A percentile compares a stretch with the other conserved stretches of the same genome.
phyloP scores from a whole-genome alignment of 805 yeast genomes.

The Millerago galiae region DNA sequence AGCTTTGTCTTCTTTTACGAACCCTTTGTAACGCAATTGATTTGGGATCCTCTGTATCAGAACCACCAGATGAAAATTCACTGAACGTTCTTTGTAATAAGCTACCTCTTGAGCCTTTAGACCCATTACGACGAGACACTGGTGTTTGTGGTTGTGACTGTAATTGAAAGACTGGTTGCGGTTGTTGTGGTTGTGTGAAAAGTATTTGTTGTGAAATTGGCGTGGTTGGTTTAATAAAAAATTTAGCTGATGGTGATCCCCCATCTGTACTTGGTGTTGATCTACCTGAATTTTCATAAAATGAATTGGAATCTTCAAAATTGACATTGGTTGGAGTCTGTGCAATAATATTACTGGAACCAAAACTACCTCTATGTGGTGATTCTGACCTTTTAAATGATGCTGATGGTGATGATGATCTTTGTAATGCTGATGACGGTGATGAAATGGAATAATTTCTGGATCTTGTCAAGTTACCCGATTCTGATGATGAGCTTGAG shows the following conservation, averaged over 20 bases:
- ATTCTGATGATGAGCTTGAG: conserved; percentile 32
- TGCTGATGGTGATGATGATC: conserved; percentile 40
- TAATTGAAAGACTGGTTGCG: conserved; percentile 1
- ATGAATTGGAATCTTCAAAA: conserved; percentile 24
- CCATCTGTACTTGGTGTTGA: conserved; percentile 29
- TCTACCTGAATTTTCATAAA: conserved; percentile 25
- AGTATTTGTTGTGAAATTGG: conserved; percentile 11
- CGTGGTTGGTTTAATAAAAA: conserved; percentile 17
- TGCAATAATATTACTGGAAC: conserved; percentile 8
- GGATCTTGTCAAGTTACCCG: conserved; percentile 18
- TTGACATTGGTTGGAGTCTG: conserved; percentile 19
- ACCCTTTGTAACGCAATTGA: conserved; percentile 45
- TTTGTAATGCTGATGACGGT: conserved; percentile 33
- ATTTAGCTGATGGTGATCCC: conserved; percentile 21
- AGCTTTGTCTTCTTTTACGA: conserved; percentile 47
- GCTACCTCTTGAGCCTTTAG: conserved; percentile 16
- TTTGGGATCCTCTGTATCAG: conserved; percentile 60
- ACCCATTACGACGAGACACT: conserved; percentile 5
- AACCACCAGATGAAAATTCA: conserved; percentile 44
- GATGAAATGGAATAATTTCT: conserved; percentile 26
- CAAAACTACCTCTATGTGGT: conserved; percentile 24
- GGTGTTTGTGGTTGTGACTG: background rate
- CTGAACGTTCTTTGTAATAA: conserved; percentile 22
- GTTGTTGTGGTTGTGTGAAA: background rate
- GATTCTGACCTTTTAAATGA: conserved; percentile 27